Evolutionary conservation across 768 basidiomycete genomes (phyloP).

Genomic region (Podaxis sp.): DNA sequence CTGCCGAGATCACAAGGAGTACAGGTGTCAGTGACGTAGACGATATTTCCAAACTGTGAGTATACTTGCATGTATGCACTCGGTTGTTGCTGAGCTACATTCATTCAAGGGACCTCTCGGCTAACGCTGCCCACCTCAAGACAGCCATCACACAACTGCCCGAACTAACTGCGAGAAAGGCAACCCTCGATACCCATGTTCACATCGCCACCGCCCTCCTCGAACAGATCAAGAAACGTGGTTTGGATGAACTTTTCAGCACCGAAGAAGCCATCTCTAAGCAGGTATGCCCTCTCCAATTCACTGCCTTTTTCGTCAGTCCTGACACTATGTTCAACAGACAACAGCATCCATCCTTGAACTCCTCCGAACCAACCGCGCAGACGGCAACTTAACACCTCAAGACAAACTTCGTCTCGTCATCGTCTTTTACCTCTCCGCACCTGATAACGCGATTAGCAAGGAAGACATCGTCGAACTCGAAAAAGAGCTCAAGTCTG

Average conservation of each 20-base stretch:
- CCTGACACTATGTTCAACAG: constrained; percentile 32
- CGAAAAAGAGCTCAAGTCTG: constrained; percentile 81
- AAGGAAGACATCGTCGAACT: constrained; percentile 90
- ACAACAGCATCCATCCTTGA: constrained; percentile 81
- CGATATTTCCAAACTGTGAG: constrained; percentile 92
- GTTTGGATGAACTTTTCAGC: constrained; percentile 96
- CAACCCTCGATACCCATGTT: constrained; percentile 98
- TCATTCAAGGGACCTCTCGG: constrained; percentile 71
- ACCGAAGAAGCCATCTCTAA: constrained; percentile 89
- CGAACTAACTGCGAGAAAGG: constrained; percentile 94
- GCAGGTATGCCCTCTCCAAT: constrained; percentile 50
- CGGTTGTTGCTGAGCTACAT: background rate
- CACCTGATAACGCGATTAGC: constrained; percentile 73
- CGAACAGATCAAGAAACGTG: constrained; percentile 93
- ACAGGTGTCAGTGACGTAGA: constrained; percentile 96
- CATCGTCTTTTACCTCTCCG: constrained; percentile 93
- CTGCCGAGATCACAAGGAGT: constrained; percentile 93
- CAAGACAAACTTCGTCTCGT: constrained; percentile 91
- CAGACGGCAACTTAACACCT: constrained; percentile 64
- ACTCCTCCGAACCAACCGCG: constrained; percentile 72
- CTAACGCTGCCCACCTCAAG: constrained; percentile 93
- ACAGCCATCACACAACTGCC: constrained; percentile 97
- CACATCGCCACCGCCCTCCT: constrained; percentile 95
- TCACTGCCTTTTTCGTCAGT: background rate
- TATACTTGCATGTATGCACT: background rate